phyloP scores from a whole-genome alignment of 2,329 filamentous ascomycete species.

The Hortaea werneckii region DNA sequence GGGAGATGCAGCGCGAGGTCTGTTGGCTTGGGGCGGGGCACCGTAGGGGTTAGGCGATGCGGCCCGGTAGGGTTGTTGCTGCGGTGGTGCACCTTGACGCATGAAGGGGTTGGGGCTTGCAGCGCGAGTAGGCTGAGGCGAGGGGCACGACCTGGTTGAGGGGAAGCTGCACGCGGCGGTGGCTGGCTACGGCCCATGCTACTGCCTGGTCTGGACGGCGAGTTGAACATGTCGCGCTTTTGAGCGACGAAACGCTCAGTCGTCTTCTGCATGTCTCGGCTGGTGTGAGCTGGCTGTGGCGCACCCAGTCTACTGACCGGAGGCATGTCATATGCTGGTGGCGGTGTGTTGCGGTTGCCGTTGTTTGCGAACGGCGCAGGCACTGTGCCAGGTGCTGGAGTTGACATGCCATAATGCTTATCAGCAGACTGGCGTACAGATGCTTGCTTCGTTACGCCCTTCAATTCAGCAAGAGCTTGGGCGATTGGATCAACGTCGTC shows the following conservation, averaged over 20 bases:
- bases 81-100: conserved; percentile 27
- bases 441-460: conserved; percentile 73
- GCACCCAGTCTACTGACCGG: conserved; percentile 72
- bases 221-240: conserved; percentile 65
- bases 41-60: conserved; percentile 57
- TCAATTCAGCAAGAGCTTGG: conserved; percentile 81
- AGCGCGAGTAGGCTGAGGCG: conserved; percentile 38
- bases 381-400: conserved; percentile 51
- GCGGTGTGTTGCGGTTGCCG: conserved; percentile 58
- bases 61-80: conserved; percentile 29
- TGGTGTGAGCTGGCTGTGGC: conserved; percentile 84
- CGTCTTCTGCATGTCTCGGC: conserved; percentile 89
- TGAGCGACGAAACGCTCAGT: conserved; percentile 81
- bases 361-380: conserved; percentile 36
- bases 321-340: conserved; percentile 71
- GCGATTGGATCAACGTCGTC: conserved; percentile 75
- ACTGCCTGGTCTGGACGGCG: conserved; percentile 17
- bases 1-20: conserved; percentile 43
- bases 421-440: conserved; percentile 85
- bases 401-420: conserved; percentile 84
- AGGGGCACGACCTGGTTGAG: conserved; percentile 44
- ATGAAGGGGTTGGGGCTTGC: conserved; percentile 49
- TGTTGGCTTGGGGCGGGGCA: conserved; percentile 18
- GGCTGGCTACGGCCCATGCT: conserved; percentile 18
- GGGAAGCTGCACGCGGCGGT: conserved; percentile 46